phyloP scores from a whole-genome alignment of 305 asterid genomes.

The Fraxinus latifolia region DNA sequence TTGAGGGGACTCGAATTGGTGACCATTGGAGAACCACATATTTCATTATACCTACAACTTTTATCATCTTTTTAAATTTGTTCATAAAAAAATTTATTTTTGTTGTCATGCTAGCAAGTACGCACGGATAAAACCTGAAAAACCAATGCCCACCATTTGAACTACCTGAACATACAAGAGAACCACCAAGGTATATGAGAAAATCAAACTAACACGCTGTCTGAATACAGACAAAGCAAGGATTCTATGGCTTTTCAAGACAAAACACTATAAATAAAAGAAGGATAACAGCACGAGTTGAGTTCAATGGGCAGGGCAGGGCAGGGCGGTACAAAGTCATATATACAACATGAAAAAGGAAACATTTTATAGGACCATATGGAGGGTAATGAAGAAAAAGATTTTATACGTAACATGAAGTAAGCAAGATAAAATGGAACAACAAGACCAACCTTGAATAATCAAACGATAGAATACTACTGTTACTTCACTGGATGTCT shows the following conservation, averaged over 20 bases:
- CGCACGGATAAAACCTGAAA: background rate
- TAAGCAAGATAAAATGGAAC: background rate
- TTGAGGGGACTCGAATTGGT: too few relatives aligned
- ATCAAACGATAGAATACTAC: background rate
- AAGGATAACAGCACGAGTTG: background rate
- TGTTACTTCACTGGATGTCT: background rate
- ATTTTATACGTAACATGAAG: background rate
- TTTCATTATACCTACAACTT: too few relatives aligned
- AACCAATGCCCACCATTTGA: background rate
- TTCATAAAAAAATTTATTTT: too few relatives aligned
- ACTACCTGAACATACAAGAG: background rate
- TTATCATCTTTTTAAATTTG: too few relatives aligned
- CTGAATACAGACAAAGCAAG: background rate
- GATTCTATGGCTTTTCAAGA: background rate
- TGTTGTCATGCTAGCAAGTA: background rate
- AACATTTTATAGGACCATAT: background rate
- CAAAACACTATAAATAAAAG: background rate
- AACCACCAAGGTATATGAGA: background rate
- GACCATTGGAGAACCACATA: too few relatives aligned
- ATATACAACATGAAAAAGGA: background rate
- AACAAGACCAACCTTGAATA: background rate
- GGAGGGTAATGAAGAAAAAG: background rate
- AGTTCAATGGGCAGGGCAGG: background rate
- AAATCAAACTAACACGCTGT: background rate
- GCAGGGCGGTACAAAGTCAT: background rate